phyloP scores from a whole-genome alignment of 129 eudicot species.

The Escallonia rubra region DNA sequence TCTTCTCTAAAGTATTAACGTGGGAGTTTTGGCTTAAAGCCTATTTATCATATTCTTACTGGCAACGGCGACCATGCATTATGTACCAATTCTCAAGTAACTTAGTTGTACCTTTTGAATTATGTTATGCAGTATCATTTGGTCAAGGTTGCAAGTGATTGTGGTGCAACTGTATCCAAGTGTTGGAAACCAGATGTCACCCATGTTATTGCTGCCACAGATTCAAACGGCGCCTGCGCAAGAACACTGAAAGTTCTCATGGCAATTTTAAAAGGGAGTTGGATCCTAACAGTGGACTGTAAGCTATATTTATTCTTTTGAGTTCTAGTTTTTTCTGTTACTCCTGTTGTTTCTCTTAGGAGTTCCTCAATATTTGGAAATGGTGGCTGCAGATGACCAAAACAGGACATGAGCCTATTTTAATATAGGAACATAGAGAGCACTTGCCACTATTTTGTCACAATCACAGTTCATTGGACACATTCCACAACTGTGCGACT shows the following conservation, averaged over 20 bases:
- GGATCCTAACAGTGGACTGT: conserved; percentile 82
- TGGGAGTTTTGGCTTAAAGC: not conserved
- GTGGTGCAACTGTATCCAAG: conserved; percentile 59
- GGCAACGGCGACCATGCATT: not conserved
- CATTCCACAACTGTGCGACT: no score
- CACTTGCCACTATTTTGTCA: no score
- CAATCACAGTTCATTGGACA: no score
- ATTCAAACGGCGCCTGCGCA: conserved; percentile 75
- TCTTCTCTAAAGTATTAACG: not conserved
- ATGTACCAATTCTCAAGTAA: not conserved
- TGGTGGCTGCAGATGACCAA: no score
- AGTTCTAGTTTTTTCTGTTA: not conserved
- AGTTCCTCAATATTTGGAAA: no score
- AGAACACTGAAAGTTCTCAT: conserved; percentile 80
- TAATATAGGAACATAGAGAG: no score
- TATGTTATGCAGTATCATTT: conserved; percentile 42
- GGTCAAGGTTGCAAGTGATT: conserved; percentile 53
- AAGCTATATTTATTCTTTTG: conserved; percentile 17
- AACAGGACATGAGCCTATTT: no score
- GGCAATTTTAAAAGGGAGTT: conserved; percentile 83
- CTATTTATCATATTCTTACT: not conserved
- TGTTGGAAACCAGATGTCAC: conserved; percentile 70
- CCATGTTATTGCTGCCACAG: conserved; percentile 80
- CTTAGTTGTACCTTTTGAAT: not conserved
- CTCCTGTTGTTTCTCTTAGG: not conserved